These are phyloP conservation scores for Colletotrichum tabaci DNA, from an alignment of 2,329 filamentous ascomycete species.

Conservation along the genomic window DNA sequence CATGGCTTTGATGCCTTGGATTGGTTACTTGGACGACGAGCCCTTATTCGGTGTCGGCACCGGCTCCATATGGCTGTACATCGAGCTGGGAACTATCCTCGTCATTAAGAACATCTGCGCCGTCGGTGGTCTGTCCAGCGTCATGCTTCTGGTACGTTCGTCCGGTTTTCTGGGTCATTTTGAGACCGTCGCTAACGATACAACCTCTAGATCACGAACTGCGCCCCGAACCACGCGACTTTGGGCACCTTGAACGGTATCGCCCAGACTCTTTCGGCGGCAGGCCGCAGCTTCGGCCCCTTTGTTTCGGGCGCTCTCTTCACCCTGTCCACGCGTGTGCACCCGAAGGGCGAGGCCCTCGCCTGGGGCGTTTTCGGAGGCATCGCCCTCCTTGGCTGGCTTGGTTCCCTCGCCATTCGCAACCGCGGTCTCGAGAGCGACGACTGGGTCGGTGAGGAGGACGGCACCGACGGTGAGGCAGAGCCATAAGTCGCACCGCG, in stretches of 20 bases:
- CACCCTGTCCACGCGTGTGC: slow-evolving; percentile 80
- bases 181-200: not conserved
- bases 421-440: slow-evolving; percentile 74
- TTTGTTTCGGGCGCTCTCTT: slow-evolving; percentile 92
- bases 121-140: slow-evolving; percentile 91
- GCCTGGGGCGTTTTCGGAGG: slow-evolving; percentile 92
- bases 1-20: slow-evolving; percentile 90
- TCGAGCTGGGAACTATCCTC: slow-evolving; percentile 84
- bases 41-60: slow-evolving; percentile 70
- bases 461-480: slow-evolving; percentile 46
- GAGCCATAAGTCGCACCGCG: slow-evolving; percentile 31
- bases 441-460: slow-evolving; percentile 61
- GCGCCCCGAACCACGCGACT: slow-evolving; percentile 86
- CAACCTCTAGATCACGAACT: slow-evolving; percentile 85
- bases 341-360: slow-evolving; percentile 86
- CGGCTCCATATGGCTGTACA: slow-evolving; percentile 80
- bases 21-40: slow-evolving; percentile 80
- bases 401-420: slow-evolving; percentile 83
- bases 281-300: slow-evolving; percentile 88
- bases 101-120: slow-evolving; percentile 92
- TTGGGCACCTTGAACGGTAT: slow-evolving; percentile 93
- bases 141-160: slow-evolving; percentile 83
- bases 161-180: not conserved
- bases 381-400: slow-evolving; percentile 84
- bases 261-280: slow-evolving; percentile 93